Evolutionary conservation across 2,329 filamentous ascomycete genomes (phyloP), one percentile per base, ranked within the genome.

Genomic region (Fusarium falciforme): DNA sequence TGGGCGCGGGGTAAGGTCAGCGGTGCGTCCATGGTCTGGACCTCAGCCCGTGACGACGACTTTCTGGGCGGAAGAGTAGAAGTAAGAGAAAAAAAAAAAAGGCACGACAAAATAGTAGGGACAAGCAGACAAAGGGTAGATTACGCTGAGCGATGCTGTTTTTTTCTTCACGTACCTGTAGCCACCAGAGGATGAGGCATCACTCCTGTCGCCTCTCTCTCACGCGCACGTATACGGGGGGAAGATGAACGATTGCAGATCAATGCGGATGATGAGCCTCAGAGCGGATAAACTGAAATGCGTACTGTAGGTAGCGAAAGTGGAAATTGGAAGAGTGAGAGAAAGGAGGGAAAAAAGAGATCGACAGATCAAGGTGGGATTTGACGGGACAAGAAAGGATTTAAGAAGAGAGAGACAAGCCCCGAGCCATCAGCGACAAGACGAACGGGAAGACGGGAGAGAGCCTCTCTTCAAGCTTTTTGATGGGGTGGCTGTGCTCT

Each of bases 111-210:
- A 57, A 67, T 40, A 36, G 61, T 14, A 57, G 25, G 54, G 17
- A 25, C 35, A 58, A 35, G 40, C 35, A 35, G 22, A 25, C 57
- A 25, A 71, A 62, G 22, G 44, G 29, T 42, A 57, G 35, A 47
- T 47, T 9, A 44, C 11, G 35, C 31, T 31, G 64, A 52, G 49
- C 36, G 62, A 25, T 59, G 44, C 22, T 6, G 35, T 47, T 27
- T 27, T 35, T 16, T 20, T 40, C 20, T 63, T 70, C 44, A 74
- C 73, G 66, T 75, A 75, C 73, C 73, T 74, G 64, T 68, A 68
- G 73, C 73, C 61, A 74, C 70, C 59, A 75, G 36, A 69, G 73
- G 73, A 52, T 75, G 70, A 74, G 73, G 73, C 73, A 75, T 75
- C 57, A 52, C 62, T 70, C 33, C 38, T 47, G 36, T 64, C 54